Conservation (phyloP, 306 rosid species). For the Glycine soja region DNA sequence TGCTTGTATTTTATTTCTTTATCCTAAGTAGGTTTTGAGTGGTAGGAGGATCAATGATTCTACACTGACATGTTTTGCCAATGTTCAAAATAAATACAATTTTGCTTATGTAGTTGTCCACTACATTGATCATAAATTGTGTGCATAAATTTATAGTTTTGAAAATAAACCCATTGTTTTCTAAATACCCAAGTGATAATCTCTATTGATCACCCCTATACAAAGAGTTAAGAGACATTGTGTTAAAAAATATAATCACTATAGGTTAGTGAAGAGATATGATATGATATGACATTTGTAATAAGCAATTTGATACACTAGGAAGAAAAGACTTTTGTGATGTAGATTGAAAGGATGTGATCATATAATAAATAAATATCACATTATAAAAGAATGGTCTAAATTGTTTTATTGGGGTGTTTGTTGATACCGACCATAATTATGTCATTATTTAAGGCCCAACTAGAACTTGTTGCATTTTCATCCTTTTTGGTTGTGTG, state of each 20-base stretch:
- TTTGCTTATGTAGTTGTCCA: not conserved
- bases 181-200: constrained; percentile 8
- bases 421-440: constrained; percentile 13
- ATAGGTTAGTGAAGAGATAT: not conserved
- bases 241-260: constrained; percentile 5
- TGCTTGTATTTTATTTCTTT: not conserved
- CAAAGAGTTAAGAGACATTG: not conserved
- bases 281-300: constrained; percentile 18
- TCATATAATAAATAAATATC: constrained; percentile 2
- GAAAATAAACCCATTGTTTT: not conserved
- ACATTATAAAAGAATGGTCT: not conserved
- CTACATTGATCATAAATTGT: not conserved
- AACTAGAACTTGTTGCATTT: constrained; percentile 32
- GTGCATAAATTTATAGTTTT: not conserved
- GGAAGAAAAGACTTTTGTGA: constrained; percentile 25
- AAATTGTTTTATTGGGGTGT: not conserved
- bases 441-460: constrained; percentile 10
- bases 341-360: not conserved
- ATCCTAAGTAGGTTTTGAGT: not conserved
- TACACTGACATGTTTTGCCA: constrained; percentile 24
- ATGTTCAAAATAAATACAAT: not conserved
- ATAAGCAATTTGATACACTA: constrained; percentile 25
- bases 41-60: not conserved
- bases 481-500: not conserved
- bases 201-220: not conserved